Base-by-base conservation (phyloP, 2,329 filamentous ascomycete species). In the Penicillium sclerotiorum region DNA sequence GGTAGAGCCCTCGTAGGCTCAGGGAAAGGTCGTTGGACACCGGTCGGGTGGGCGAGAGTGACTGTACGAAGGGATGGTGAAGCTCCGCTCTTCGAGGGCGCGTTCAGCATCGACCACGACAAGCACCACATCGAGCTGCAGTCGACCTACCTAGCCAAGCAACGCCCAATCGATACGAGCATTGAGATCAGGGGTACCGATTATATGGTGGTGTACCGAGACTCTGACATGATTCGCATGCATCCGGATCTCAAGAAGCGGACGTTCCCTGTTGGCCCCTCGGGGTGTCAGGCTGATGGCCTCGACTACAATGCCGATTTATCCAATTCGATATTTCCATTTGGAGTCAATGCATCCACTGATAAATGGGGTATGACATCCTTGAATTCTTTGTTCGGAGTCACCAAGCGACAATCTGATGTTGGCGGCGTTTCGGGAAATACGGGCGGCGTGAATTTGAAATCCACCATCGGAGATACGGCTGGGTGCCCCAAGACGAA, bases 121-220 rank as follows among this genome's bases (percentile, higher is more conserved):
- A 85, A 92, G 60, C 91, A 99, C 71, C 90, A 97, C 69, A 79
- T 99, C 44, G 88, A 95, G 65, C 84, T 90, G 22, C 82, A 82
- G 55, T 80, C 81, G 22, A 87, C 85, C 54, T 99, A 94, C 66
- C 79, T 83, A 66, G 79, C 83, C 57, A 91, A 89, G 38, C 87
- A 83, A 64, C 83, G 90, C 53, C 69, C 75, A 18, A 75, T 85
- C 37, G 94, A 99, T 67, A 89, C 91, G 2, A 75, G 80, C 21
- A 68, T 89, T 12, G 69, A 74, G 25, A 66, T 77, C 23, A 71
- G 75, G 38, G 78, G 75, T 4, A 81, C 85, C 25, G 89, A 95
- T 53, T 87, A 83, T 65, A 94, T 99, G 92, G 80, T 96, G 28
- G 81, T 96, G 1, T 97, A 90, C 80, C 84, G 92, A 57, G 92